These are phyloP conservation scores for Ophiostoma angusticollis DNA, from an alignment of 2,329 filamentous ascomycete genomes.

Conservation along the genomic window DNA sequence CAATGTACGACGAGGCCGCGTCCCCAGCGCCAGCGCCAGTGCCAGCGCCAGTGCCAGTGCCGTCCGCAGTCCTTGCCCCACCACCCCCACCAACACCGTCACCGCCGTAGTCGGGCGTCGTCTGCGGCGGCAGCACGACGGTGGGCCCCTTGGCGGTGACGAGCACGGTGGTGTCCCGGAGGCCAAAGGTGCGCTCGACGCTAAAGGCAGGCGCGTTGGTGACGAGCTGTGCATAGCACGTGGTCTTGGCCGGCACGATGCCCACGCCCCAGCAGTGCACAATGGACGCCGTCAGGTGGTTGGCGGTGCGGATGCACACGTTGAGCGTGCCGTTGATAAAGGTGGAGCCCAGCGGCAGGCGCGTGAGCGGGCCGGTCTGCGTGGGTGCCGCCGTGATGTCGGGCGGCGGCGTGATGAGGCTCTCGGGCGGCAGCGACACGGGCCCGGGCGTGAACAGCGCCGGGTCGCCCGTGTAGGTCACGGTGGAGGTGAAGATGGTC, in stretches of 20 bases:
- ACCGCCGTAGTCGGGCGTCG: slow-evolving; percentile 29
- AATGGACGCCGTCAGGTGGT: not conserved
- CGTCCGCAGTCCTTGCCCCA: too few species aligned
- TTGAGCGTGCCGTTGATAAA: not conserved
- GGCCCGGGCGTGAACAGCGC: too few species aligned
- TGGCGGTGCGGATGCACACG: not conserved
- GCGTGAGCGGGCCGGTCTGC: not conserved
- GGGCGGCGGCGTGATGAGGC: too few species aligned
- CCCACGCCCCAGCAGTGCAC: slow-evolving; percentile 9
- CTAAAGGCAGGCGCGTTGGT: slow-evolving; percentile 19
- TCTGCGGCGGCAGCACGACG: slow-evolving; percentile 30
- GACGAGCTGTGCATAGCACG: slow-evolving; percentile 8
- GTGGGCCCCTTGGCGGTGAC: slow-evolving; percentile 44
- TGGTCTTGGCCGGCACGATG: not conserved
- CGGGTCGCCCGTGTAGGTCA: too few species aligned
- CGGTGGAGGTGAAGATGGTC: too few species aligned
- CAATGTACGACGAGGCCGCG: too few species aligned
- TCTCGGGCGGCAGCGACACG: too few species aligned
- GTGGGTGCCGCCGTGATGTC: not conserved
- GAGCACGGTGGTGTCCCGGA: slow-evolving; percentile 33
- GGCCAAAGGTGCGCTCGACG: too few species aligned
- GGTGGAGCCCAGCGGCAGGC: not conserved
- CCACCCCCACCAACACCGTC: too few species aligned
- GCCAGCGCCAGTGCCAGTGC: too few species aligned
- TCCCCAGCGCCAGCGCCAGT: too few species aligned